A percentile compares a stretch with the other conserved stretches of the same genome.
phyloP scores from a whole-genome alignment of 768 basidiomycete species.

The Mycena latifolia region DNA sequence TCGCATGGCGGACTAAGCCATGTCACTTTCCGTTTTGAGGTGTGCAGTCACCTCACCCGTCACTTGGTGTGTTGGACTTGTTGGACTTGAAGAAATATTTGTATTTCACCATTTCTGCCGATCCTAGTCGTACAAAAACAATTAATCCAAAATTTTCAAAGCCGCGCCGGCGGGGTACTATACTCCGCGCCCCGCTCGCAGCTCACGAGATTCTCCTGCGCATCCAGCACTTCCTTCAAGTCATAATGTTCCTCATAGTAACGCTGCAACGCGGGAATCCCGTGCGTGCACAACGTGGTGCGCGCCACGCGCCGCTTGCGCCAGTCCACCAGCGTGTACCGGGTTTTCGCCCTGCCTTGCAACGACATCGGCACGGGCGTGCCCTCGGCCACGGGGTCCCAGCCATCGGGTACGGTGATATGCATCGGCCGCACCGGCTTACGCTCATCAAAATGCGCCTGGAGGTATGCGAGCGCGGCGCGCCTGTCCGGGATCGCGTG shows the following conservation, averaged over 20 bases:
- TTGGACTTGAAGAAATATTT: no score
- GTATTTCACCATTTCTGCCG: no score
- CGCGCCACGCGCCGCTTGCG: background rate
- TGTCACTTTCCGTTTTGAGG: no score
- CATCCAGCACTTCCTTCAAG: conserved; percentile 7
- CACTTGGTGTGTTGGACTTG: no score
- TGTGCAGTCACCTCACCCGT: no score
- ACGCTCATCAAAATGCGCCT: background rate
- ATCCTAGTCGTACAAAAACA: no score
- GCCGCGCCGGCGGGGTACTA: background rate
- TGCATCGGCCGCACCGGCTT: background rate
- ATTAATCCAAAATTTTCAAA: background rate
- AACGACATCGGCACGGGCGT: background rate
- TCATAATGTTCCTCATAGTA: conserved; percentile 13
- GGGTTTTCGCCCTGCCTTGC: background rate
- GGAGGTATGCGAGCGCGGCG: conserved; percentile 13
- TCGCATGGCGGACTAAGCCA: no score
- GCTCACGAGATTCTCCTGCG: conserved; percentile 6
- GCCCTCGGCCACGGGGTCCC: conserved; percentile 10
- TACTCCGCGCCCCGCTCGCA: background rate
- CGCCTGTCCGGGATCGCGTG: conserved; percentile 6
- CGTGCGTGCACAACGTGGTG: background rate
- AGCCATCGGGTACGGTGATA: background rate
- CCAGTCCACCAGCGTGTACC: conserved; percentile 12
- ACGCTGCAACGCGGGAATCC: conserved; percentile 1